These are phyloP conservation scores for Aureobasidium sp. DNA, from an alignment of 2,329 filamentous ascomycete species.

Conservation along the genomic window DNA sequence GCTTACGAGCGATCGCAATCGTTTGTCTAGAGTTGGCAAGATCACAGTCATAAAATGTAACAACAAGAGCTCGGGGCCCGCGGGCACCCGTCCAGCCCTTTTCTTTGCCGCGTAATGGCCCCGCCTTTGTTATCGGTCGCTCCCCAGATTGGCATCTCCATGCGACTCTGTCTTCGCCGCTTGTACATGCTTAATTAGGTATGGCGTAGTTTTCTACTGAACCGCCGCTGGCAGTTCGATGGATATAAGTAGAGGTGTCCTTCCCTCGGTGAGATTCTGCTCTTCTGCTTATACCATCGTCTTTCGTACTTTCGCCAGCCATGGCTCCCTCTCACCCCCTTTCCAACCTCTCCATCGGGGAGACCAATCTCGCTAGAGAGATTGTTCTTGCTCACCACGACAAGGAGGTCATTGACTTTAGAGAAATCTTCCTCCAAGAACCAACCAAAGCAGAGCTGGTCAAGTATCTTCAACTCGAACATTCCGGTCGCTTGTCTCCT, in stretches of 20 bases:
- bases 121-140: neutral
- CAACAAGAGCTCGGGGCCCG: neutral
- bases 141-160: neutral
- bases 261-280: neutral
- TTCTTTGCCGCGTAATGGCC: neutral
- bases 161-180: neutral
- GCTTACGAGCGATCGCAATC: too few species aligned
- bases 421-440: constrained; percentile 26
- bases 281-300: neutral
- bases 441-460: constrained; percentile 26
- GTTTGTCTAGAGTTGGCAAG: neutral
- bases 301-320: neutral
- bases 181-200: neutral
- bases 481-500: constrained; percentile 18
- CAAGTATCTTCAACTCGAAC: constrained; percentile 26
- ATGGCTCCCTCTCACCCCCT: constrained; percentile 15
- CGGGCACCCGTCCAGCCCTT: neutral
- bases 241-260: neutral
- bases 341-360: constrained; percentile 17
- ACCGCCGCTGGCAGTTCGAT: neutral
- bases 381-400: constrained; percentile 19
- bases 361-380: constrained; percentile 19
- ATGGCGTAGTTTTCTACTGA: neutral
- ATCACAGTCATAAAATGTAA: neutral
- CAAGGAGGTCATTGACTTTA: constrained; percentile 20